Evolutionary conservation across 805 yeast genomes (phyloP).

Genomic region (Gaillardinia entomophila): DNA sequence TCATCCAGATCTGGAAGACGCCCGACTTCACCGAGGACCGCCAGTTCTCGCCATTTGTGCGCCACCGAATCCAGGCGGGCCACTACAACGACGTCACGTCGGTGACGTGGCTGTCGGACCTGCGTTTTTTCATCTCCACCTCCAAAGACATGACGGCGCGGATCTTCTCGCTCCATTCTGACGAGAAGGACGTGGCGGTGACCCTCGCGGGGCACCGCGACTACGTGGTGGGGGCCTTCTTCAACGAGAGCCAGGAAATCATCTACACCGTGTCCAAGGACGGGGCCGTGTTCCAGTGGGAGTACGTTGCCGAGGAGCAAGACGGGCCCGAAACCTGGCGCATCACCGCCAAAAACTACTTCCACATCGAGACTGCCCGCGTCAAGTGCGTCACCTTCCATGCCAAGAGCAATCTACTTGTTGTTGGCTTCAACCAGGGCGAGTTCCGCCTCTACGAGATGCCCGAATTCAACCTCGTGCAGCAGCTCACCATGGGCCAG

Average conservation of each 20-base stretch:
- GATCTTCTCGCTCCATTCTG: constrained; percentile 68
- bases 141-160: constrained; percentile 88
- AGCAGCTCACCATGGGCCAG: constrained; percentile 88
- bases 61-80: constrained; percentile 87
- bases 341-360: constrained; percentile 71
- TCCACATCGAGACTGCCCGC: constrained; percentile 56
- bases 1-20: constrained; percentile 89
- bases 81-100: constrained; percentile 80
- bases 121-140: constrained; percentile 79
- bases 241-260: constrained; percentile 79
- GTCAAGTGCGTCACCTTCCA: constrained; percentile 85
- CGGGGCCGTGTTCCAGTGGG: constrained; percentile 93
- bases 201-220: constrained; percentile 92
- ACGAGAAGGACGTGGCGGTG: constrained; percentile 68
- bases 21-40: constrained; percentile 77
- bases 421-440: constrained; percentile 86
- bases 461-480: constrained; percentile 73
- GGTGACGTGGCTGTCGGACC: constrained; percentile 85
- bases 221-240: constrained; percentile 80
- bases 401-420: constrained; percentile 59
- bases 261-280: constrained; percentile 91
- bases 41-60: constrained; percentile 93
- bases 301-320: constrained; percentile 55
- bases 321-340: constrained; percentile 67
- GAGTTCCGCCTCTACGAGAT: constrained; percentile 87